Evolutionary conservation across 2,329 filamentous ascomycete genomes (phyloP), one percentile per base, ranked within the genome.

Genomic region (Chalara sp.): DNA sequence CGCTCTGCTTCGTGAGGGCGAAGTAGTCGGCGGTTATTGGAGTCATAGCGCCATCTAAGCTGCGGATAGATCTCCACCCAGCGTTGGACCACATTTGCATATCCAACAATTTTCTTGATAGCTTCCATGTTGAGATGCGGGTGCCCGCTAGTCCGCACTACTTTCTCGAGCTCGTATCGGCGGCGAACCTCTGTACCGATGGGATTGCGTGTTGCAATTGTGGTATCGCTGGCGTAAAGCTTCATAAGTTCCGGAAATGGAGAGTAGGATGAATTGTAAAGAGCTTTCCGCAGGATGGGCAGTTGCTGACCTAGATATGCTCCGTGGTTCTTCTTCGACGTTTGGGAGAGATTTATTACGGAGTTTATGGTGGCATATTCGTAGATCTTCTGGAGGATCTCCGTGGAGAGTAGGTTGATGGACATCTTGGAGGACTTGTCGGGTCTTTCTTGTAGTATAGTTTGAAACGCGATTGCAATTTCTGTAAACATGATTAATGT

Each of bases 1-100:
- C 62, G 56, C 21, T 56, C 46, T 37, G 59, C 58, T 51, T 66
- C 64, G 37, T 61, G 55, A 1, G 44, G 35, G 13, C 51, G 49
- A 31, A 66, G 56, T 10, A 65, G 51, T 12, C 64, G 60, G 12
- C 64, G 57, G 47, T 64, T 58, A 13, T 62, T 57, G 4, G 58
- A 63, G 11, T 58, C 59, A 28, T 58, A 53, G 5, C 63, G 58
- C 64, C 64, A 66, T 35, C 60, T 56, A 6, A 65, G 54, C 44
- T 59, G 60, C 8, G 64, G 64, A 47, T 63, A 66, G 12, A 66
- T 51, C 40, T 65, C 63, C 33, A 58, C 55, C 63, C 63, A 65
- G 42, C 55, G 55, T 11, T 62, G 58, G 31, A 59, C 63, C 46
- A 61, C 53, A 52, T 56, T 59, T 7, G 62, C 63, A 33, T 61